Base-by-base conservation (phyloP, 1,284 basidiomycete genomes). In the Lignosus rhinocerotis region DNA sequence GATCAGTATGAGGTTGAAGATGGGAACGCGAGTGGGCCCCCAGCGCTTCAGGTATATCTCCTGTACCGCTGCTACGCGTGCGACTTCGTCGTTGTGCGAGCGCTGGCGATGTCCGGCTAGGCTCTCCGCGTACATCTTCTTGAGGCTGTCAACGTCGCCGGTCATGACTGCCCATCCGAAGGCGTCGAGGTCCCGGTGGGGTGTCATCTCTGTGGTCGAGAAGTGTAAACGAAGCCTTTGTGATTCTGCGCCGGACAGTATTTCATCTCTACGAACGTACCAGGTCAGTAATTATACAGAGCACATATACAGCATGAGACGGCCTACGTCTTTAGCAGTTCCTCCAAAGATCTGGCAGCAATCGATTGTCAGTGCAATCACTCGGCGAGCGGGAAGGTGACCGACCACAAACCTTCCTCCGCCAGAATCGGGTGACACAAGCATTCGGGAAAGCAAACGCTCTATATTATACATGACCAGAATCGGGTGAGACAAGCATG, bases 1-100 rank as follows among this genome's bases (percentile, higher is more conserved):
- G 30, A 73, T 66, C 2, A 72, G 70, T 16, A 79, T 61, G 42
- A 78, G 70, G 61, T 75, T 73, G 65, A 68, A 80, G 11, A 80
- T 69, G 3, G 74, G 73, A 5, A 73, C 69, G 46, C 68, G 63
- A 6, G 75, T 78, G 19, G 74, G 75, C 16, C 76, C 77, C 75
- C 76, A 79, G 19, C 67, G 69, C 19, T 75, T 64, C 19, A 44
- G 46, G 58, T 70, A 72, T 19, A 76, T 64, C 32, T 76, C 68
- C n/a, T 73, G 51, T 5, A 68, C 66, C 2, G 72, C 73, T 1
- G 63, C 53, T 6, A 47, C 31, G 48, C 61, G 49, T 9, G 60
- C 62, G 5, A 61, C 65, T 36, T 62, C 58, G 32, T 60, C 61
- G n/a, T 57, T 25, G 52, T 62, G 48, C 49, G 58, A 53, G 5